Percentiles rank a stretch among this genome's conserved stretches.
Evolutionary conservation across 495 filamentous ascomycete genomes (phyloP).

Genomic region (Acidomyces sp.): DNA sequence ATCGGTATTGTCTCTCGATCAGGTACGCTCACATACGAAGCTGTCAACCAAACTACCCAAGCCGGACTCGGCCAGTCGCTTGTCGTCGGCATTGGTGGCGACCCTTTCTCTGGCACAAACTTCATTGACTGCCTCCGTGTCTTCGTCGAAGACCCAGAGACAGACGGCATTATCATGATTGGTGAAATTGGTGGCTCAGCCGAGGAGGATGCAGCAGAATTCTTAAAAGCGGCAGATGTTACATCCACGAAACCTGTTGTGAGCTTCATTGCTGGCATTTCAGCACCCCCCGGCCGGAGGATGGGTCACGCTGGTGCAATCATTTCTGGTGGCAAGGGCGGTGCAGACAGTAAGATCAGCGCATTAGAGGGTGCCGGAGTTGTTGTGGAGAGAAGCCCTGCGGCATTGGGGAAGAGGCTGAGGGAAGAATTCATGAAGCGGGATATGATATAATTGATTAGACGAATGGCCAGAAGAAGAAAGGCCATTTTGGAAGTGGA

Average conservation of each 20-base stretch:
- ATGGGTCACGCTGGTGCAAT: constrained; percentile 99
- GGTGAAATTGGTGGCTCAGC: constrained; percentile 96
- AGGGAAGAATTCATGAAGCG: constrained; percentile 90
- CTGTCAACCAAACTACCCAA: constrained; percentile 97
- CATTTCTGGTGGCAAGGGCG: constrained; percentile 92
- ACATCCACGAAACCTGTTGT: constrained; percentile 89
- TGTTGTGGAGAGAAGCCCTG: constrained; percentile 90
- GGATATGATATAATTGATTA: constrained; percentile 82
- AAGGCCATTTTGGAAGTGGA: no score
- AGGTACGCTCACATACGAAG: constrained; percentile 97
- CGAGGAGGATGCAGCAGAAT: constrained; percentile 95
- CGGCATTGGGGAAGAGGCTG: constrained; percentile 77
- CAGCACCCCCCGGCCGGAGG: constrained; percentile 83
- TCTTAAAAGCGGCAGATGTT: constrained; percentile 83
- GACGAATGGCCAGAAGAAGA: no score
- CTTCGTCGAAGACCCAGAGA: constrained; percentile 91
- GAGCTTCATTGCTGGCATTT: constrained; percentile 96
- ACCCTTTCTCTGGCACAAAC: constrained; percentile 97
- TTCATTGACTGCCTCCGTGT: constrained; percentile 98
- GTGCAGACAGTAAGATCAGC: constrained; percentile 91
- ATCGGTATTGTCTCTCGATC: constrained; percentile 97
- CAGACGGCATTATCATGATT: constrained; percentile 99
- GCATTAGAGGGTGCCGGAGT: constrained; percentile 89
- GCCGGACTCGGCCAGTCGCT: constrained; percentile 94
- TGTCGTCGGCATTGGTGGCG: constrained; percentile 95